These are phyloP conservation scores for Stephania yunnanensis DNA, from an alignment of 164 flowering plant species.

Conservation along the genomic window DNA sequence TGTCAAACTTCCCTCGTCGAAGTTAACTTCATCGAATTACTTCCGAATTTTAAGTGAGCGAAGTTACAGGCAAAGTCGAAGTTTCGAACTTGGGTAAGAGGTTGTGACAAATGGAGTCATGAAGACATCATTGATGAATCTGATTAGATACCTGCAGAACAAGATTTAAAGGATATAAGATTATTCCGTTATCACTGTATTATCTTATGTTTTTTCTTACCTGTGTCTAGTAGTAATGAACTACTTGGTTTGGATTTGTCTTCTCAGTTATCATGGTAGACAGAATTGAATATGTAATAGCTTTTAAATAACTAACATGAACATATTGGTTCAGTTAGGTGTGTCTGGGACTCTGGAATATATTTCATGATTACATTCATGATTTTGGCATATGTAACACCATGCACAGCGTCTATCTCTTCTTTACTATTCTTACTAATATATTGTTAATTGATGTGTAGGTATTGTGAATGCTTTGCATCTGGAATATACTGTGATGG, in stretches of 20 bases:
- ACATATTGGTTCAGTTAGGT: too few species aligned
- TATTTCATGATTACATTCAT: background rate
- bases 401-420: background rate
- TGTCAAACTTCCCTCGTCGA: too few species aligned
- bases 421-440: slow-evolving; percentile 26
- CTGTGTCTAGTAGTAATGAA: background rate
- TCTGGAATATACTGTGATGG: slow-evolving; percentile 89
- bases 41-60: too few species aligned
- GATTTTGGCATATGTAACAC: background rate
- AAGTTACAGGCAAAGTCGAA: too few species aligned
- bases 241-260: slow-evolving; percentile 1
- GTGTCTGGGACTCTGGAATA: background rate
- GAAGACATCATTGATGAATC: background rate
- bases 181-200: background rate
- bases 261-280: background rate
- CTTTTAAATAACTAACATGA: too few species aligned
- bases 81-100: background rate
- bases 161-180: background rate
- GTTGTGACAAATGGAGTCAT: background rate
- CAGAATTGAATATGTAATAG: too few species aligned
- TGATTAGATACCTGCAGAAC: background rate
- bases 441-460: slow-evolving; percentile 20
- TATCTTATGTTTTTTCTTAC: background rate
- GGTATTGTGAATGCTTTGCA: slow-evolving; percentile 99
- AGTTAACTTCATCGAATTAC: too few species aligned